A percentile compares a stretch with the other conserved stretches of the same genome.
Evolutionary conservation across 2,329 filamentous ascomycete species (phyloP).

Genomic region (Aspergillus piperis): DNA sequence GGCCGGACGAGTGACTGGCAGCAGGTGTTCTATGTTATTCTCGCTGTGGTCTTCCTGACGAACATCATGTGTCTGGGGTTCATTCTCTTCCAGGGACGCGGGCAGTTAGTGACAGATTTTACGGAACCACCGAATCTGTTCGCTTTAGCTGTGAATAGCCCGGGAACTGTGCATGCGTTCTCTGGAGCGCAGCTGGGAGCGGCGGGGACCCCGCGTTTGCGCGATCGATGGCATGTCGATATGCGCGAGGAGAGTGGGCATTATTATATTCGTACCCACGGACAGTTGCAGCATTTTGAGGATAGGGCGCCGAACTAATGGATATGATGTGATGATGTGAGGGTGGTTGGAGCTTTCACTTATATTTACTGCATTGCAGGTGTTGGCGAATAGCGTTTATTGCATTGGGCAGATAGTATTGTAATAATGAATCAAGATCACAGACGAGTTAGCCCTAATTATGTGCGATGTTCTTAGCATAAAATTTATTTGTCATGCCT

Average conservation of each 20-base stretch:
- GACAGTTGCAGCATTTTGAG: not conserved
- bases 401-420: no score
- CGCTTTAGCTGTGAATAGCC: conserved; percentile 67
- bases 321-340: no score
- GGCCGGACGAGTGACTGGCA: conserved; percentile 64
- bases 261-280: conserved; percentile 48
- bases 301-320: no score
- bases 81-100: conserved; percentile 55
- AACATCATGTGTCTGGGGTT: conserved; percentile 68
- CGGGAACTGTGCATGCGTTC: conserved; percentile 44
- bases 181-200: no score
- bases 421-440: no score
- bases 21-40: conserved; percentile 65
- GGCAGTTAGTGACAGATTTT: conserved; percentile 72
- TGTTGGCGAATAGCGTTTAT: no score
- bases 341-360: no score
- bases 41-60: conserved; percentile 65
- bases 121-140: conserved; percentile 77
- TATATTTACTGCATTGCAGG: no score
- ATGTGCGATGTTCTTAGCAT: no score
- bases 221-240: conserved; percentile 47
- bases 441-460: no score
- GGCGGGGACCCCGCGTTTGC: conserved; percentile 57
- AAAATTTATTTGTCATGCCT: no score
- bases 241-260: conserved; percentile 54